Evolutionary conservation across 345 rosid species (phyloP).

Genomic region (Populus alba): DNA sequence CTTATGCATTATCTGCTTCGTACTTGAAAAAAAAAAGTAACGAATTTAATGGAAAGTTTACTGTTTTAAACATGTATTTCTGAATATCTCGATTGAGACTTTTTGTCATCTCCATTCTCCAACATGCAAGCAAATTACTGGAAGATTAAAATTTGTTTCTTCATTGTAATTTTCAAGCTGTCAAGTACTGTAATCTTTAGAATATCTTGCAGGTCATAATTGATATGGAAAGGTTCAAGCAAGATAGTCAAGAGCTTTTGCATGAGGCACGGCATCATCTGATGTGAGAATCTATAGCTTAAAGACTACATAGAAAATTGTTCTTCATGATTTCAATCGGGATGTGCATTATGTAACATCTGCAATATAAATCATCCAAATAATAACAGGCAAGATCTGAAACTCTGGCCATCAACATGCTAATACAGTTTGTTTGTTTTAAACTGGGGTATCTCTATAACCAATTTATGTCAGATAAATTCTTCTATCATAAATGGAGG

Average conservation of each 20-base stretch:
- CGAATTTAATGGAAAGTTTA: background rate
- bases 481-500: background rate
- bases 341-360: background rate
- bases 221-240: constrained; percentile 82
- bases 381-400: background rate
- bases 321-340: background rate
- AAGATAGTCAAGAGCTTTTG: constrained; percentile 49
- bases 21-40: background rate
- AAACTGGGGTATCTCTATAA: background rate
- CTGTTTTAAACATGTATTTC: background rate
- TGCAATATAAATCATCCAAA: background rate
- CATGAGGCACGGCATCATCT: constrained; percentile 47
- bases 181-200: background rate
- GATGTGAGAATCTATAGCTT: constrained; percentile 36
- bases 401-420: background rate
- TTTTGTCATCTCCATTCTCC: background rate
- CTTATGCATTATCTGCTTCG: background rate
- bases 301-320: background rate
- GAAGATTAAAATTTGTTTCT: background rate
- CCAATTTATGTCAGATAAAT: background rate
- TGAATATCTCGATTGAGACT: background rate
- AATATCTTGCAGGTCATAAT: constrained; percentile 51
- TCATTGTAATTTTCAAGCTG: constrained; percentile 2
- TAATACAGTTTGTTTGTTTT: background rate
- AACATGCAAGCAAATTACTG: background rate